Evolutionary conservation across 2,329 filamentous ascomycete species (phyloP).

Genomic region (Magnaporthiopsis incrustans): DNA sequence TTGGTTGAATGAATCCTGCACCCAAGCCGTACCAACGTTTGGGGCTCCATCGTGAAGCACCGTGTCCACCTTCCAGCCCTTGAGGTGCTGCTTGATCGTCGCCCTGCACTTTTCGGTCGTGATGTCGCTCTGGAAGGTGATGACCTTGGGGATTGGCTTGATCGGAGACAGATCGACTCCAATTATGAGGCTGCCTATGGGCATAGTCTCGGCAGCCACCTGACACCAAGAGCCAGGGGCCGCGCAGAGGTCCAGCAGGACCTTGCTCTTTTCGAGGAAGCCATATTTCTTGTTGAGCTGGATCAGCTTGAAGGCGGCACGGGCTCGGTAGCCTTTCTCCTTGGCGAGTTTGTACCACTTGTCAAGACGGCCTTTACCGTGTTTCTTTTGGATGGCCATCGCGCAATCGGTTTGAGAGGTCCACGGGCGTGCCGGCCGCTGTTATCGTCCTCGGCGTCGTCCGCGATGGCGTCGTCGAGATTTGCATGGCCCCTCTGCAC

Average conservation of each 20-base stretch:
- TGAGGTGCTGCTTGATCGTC: conserved; percentile 81
- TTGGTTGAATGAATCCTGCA: conserved; percentile 96
- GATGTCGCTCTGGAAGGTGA: conserved; percentile 95
- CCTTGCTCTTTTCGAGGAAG: conserved; percentile 94
- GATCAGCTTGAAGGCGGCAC: conserved; percentile 96
- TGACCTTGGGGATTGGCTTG: conserved; percentile 88
- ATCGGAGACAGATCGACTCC: conserved; percentile 93
- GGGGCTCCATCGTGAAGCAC: conserved; percentile 96
- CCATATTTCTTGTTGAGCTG: conserved; percentile 99
- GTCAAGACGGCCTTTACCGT: conserved; percentile 95
- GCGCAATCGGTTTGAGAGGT: conserved; percentile 8
- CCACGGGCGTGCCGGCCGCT: neutral
- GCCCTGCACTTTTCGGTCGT: conserved; percentile 93
- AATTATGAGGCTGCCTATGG: conserved; percentile 78
- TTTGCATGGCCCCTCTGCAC: neutral
- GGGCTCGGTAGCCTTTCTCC: conserved; percentile 92
- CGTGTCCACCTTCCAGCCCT: conserved; percentile 92
- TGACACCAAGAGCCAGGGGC: conserved; percentile 96
- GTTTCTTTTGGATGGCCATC: conserved; percentile 98
- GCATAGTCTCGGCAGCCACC: conserved; percentile 94
- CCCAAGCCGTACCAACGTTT: conserved; percentile 96
- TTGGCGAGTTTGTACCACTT: conserved; percentile 99
- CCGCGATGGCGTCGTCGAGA: neutral
- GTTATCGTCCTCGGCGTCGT: neutral
- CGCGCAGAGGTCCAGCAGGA: conserved; percentile 93